Conservation (phyloP, 31 red algal species). For the Odonthalia washingtoniensis region DNA sequence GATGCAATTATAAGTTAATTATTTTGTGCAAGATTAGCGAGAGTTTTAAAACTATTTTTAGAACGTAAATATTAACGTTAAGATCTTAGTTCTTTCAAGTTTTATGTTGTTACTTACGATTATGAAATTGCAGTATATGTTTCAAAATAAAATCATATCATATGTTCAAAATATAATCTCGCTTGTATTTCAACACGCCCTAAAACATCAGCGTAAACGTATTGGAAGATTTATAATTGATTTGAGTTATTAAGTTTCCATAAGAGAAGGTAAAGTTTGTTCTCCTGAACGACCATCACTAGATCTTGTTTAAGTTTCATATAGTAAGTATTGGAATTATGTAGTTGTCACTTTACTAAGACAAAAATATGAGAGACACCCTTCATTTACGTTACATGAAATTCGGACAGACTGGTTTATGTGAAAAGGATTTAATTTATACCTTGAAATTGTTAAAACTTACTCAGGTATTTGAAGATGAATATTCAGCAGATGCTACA, state of each 20-base stretch:
- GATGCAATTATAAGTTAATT: slow-evolving; percentile 46
- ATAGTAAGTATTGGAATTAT: slow-evolving; percentile 70
- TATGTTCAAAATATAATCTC: slow-evolving; percentile 66
- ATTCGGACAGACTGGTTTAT: slow-evolving; percentile 70
- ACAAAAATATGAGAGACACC: slow-evolving; percentile 9
- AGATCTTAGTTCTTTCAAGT: slow-evolving; percentile 81
- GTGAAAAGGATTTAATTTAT: slow-evolving; percentile 43
- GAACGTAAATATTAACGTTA: slow-evolving; percentile 85
- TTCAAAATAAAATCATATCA: slow-evolving; percentile 75
- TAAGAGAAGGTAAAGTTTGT: slow-evolving; percentile 68
- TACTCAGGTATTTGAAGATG: slow-evolving; percentile 63
- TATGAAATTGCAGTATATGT: slow-evolving; percentile 78
- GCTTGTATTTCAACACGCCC: slow-evolving; percentile 88
- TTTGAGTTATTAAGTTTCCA: slow-evolving; percentile 84
- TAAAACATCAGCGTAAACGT: slow-evolving; percentile 82
- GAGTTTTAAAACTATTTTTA: slow-evolving; percentile 78
- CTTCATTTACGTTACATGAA: slow-evolving; percentile 35
- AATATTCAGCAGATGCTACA: slow-evolving; percentile 60
- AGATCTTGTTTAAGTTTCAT: slow-evolving; percentile 79
- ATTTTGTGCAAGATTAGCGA: slow-evolving; percentile 42
- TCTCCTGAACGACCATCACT: slow-evolving; percentile 76
- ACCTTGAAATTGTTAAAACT: slow-evolving; percentile 65
- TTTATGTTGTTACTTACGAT: slow-evolving; percentile 74
- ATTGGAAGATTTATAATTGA: slow-evolving; percentile 79
- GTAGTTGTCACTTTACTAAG: slow-evolving; percentile 46